Percentiles rank a stretch among this genome's conserved stretches.
Conservation (phyloP, 768 basidiomycete species). For the Collybia mongolica region DNA sequence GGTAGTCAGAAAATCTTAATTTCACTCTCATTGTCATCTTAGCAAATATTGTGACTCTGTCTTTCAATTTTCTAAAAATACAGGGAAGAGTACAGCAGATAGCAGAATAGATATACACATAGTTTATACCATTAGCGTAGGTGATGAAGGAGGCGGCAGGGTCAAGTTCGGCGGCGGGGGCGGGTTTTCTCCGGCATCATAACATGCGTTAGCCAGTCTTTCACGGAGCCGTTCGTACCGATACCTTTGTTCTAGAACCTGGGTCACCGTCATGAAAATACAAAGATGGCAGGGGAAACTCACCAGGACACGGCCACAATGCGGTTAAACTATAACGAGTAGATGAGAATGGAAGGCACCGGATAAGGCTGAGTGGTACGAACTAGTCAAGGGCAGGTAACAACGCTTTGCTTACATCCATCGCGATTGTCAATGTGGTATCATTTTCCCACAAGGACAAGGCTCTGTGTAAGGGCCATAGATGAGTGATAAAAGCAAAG, state of each 20-base stretch:
- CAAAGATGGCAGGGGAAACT: slow-evolving; percentile 12
- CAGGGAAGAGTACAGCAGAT: slow-evolving; percentile 7
- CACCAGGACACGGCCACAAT: slow-evolving; percentile 67
- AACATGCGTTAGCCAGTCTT: slow-evolving; percentile 45
- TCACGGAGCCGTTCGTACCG: slow-evolving; percentile 46
- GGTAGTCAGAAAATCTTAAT: slow-evolving; percentile 15
- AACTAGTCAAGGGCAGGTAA: slow-evolving; percentile 60
- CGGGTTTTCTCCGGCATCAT: slow-evolving; percentile 41
- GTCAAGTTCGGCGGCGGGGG: slow-evolving; percentile 40
- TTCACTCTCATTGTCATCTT: slow-evolving; percentile 5
- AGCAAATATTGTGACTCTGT: slow-evolving; percentile 2
- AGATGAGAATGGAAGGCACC: slow-evolving; percentile 8
- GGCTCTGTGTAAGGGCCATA: slow-evolving; percentile 32
- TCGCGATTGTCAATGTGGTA: slow-evolving; percentile 51
- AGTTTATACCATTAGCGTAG: slow-evolving; percentile 24
- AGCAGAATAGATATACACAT: slow-evolving; percentile 8
- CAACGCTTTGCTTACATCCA: slow-evolving; percentile 63
- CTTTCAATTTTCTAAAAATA: slow-evolving; percentile 9
- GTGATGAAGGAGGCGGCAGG: slow-evolving; percentile 23
- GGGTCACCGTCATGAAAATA: slow-evolving; percentile 8
- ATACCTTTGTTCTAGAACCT: slow-evolving; percentile 46
- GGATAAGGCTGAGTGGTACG: slow-evolving; percentile 13
- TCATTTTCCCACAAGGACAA: slow-evolving; percentile 63
- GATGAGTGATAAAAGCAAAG: slow-evolving; percentile 4
- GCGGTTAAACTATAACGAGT: slow-evolving; percentile 38